Base-by-base conservation (phyloP, 805 yeast species). In the Tetrapisispora taiwanensis region DNA sequence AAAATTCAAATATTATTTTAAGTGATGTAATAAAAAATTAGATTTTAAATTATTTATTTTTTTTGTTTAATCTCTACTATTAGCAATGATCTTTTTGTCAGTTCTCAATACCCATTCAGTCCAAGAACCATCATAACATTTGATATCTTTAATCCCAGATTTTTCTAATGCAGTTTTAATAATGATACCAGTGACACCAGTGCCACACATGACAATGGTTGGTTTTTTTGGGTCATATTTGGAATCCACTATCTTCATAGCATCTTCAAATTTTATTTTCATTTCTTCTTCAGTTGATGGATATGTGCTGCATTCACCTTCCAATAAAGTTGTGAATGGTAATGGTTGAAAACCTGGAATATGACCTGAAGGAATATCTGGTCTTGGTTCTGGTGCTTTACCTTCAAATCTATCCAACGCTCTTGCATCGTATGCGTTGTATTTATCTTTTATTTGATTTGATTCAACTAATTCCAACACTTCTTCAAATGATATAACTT, bases 131-230 rank as follows among this genome's bases (percentile, higher is more conserved):
- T 92, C 98, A 54, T 84, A 84, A 19, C 84, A 74, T 33, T 73
- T 72, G 13, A 81, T 67, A 17, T 69, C 58, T 34, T 67, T 61
- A 27, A 69, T 66, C 0, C 78, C 79, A 10, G 75, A 70, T n/a
- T 66, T 56, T 45, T 78, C 79, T 35, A 84, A 60, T 1, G 95
- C 97, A 8, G 82, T 68, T 62, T 84, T 82, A 38, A 90, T 72
- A 34, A 92, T 79, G 50, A 90, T 86, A 0, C 97, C 97, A 10
- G 97, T 81, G 40, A 92, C 97, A 38, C 97, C 98, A 0, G 97
- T 82, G 26, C 97, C 98, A 60, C 98, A 92, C 85, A 85, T 78
- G 33, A 83, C 84, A 41, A 92, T 78, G 17, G 84, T 78, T 12
- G 86, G 89, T 55, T 82, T 81, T 15, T 69, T 63, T 4, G 60